Evolutionary conservation across 1,284 basidiomycete genomes (phyloP), one percentile per base, ranked within the genome.

Genomic region (Sanghuangporus sanghuang): DNA sequence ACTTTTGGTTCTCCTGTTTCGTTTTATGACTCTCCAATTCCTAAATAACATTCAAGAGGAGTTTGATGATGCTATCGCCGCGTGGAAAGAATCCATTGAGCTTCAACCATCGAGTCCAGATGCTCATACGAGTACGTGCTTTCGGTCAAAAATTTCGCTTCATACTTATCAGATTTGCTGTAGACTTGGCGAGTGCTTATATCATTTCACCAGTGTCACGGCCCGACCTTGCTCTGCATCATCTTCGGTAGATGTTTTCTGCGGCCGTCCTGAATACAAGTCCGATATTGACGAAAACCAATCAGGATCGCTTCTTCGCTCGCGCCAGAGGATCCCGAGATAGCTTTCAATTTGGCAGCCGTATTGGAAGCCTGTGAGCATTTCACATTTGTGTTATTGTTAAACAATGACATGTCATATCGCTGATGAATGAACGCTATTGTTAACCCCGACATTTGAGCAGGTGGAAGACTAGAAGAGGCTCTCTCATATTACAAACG

Each of bases 121-220:
- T 73, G 90, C 95, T 21, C 95, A 97, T 76, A 96, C 93, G 35
- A 97, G 95, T 94, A 73, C 70, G 86, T 81, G 53, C 65, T 65
- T 68, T 66, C 57, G 59, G 59, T 54, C 63, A 57, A 54, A 61
- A 59, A 27, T 56, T 46, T 53, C 18, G 54, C 61, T 57, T 65
- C 18, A 39, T 65, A 36, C 48, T 64, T 63, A 58, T 16, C 32
- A 35, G 32, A 11, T 52, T 63, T 36, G 44, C 38, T 44, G 65
- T 70, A 95, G 93, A 96, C 78, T 80, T 98, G 48, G 95, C 95
- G 49, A 95, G 92, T 70, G 95, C 95, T 67, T 97, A 97, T 77
- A 92, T 97, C 71, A 87, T 96, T 72, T 92, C 91, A 59, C 84
- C 86, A 73, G 86, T 92, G 58, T 85, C 92, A 63, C 84, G 93